Evolutionary conservation across 2,329 filamentous ascomycete species (phyloP).

Genomic region (Corinectria fuckeliana): DNA sequence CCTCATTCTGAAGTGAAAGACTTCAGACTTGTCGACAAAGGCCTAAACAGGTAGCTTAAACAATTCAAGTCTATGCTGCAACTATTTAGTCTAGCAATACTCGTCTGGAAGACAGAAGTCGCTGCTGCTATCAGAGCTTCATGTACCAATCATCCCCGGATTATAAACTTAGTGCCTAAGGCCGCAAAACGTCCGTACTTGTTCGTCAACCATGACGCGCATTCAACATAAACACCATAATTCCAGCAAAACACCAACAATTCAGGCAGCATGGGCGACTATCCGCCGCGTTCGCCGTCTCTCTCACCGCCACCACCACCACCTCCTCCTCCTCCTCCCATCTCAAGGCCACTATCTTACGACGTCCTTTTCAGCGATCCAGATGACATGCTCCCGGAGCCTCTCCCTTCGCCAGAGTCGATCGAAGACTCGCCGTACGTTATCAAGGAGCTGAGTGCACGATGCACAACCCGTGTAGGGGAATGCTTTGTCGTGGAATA

Average conservation of each 20-base stretch:
- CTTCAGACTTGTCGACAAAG: no score
- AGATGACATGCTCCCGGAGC: slow-evolving; percentile 8
- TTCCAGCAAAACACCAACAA: neutral
- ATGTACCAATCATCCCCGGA: no score
- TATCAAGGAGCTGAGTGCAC: neutral
- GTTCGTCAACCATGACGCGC: neutral
- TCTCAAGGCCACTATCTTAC: neutral
- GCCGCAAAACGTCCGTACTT: no score
- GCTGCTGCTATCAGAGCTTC: no score
- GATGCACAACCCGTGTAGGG: slow-evolving; percentile 9
- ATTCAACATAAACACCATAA: neutral
- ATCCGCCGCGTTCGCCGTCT: neutral
- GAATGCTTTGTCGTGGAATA: slow-evolving; percentile 16
- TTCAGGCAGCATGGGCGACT: neutral
- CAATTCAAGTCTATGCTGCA: no score
- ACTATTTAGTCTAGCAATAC: no score
- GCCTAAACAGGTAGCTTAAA: no score
- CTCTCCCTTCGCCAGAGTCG: slow-evolving; percentile 14
- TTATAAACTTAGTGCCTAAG: no score
- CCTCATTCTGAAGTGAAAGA: neutral
- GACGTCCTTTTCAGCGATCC: slow-evolving; percentile 9
- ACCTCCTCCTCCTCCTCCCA: neutral
- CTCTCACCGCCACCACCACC: neutral
- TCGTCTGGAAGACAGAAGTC: no score
- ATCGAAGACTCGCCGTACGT: slow-evolving; percentile 15